phyloP scores from a whole-genome alignment of 345 rosid species.

The Eutrema japonicum region DNA sequence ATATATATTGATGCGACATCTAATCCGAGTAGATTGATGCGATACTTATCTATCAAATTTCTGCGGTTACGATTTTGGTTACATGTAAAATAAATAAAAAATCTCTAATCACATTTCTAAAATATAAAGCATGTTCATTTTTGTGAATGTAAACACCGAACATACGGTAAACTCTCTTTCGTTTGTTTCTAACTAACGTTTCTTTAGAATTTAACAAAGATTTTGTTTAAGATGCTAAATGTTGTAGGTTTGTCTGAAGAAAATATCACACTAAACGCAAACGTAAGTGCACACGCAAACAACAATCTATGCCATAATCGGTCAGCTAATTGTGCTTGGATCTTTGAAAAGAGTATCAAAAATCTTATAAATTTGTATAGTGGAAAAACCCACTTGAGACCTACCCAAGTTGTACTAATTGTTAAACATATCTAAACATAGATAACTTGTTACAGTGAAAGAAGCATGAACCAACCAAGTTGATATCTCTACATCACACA shows the following conservation, averaged over 20 bases:
- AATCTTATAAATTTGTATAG: constrained; percentile 11
- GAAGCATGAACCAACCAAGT: constrained; percentile 41
- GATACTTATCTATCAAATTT: not conserved
- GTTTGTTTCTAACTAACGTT: too few species aligned
- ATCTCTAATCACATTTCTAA: too few species aligned
- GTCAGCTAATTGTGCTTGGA: not conserved
- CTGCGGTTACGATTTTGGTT: not conserved
- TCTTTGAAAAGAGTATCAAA: not conserved
- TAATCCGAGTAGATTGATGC: not conserved
- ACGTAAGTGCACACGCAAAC: not conserved
- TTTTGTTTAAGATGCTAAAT: not conserved
- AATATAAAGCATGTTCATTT: too few species aligned
- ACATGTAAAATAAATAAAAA: too few species aligned
- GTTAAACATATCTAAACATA: not conserved
- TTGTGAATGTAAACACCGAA: too few species aligned
- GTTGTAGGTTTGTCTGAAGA: not conserved
- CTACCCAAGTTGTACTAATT: not conserved
- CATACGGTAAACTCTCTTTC: too few species aligned
- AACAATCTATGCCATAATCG: not conserved
- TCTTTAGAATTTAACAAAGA: too few species aligned
- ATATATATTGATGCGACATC: not conserved
- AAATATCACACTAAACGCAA: not conserved
- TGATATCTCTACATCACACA: constrained; percentile 42
- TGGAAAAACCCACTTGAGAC: constrained; percentile 11
- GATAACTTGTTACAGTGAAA: constrained; percentile 27